Base-by-base conservation (phyloP, 768 basidiomycete species). In the Boletales sp. region DNA sequence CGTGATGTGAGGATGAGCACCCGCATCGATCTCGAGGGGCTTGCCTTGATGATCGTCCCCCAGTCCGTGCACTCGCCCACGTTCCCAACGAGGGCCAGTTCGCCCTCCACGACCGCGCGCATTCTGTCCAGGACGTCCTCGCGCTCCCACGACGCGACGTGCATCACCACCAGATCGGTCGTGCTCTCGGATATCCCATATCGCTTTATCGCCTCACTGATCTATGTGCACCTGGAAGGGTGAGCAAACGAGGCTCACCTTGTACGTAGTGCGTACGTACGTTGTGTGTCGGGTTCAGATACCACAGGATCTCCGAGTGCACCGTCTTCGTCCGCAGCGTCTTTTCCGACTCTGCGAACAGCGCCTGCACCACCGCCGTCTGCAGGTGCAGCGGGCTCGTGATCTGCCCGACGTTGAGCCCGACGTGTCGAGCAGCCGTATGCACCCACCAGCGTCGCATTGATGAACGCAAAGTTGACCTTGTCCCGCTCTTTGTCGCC, bases 401-500 rank as follows among this genome's bases (percentile, higher is more conserved):
- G 40, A 97, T 83, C 94, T 97, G 60, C 3, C n/a, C 4, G 5
- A 21, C 31, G n/a, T 46, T 15, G 17, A 29, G 36, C 57, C 47
- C 54, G 52, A 37, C 36, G 51, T 51, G 40, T 8, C 12, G 42
- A 14, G 17, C 48, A 21, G n/a, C 14, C 50, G 69, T n/a, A 11
- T 9, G 15, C 31, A 67, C 87, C 53, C 54, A 95, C 93, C 61
- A 92, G 78, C 32, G 74, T 75, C 18, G 90, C 91, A 64, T 97
- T 87, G 61, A 98, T 74, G 68, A 97, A 97, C 0, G 89, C 87
- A 70, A 90, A 97, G 60, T 94, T 90, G 57, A 97, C 79, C n/a
- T 80, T 79, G 27, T 81, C 81, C 45, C 90, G 79, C 59, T 90
- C 87, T 13, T 56, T 59, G 24, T 89, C 81, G 17, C 91, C 90